These are phyloP conservation scores for Tetrahymena borealis DNA, from an alignment of 73 alveolate species.

Conservation along the genomic window DNA sequence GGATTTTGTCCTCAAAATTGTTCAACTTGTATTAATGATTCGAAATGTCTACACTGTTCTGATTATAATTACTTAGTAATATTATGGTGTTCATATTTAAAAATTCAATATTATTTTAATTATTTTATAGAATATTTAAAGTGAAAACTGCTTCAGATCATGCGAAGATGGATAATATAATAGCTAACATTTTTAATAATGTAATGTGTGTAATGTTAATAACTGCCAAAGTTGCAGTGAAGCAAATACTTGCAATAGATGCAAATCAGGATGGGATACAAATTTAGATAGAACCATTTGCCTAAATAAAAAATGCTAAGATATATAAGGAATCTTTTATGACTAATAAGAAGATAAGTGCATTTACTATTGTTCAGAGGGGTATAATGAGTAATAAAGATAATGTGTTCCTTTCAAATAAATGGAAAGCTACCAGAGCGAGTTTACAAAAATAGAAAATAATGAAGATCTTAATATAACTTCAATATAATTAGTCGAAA, in stretches of 20 bases:
- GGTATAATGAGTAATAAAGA: background rate
- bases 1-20: too few relatives aligned
- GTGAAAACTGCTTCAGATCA: background rate
- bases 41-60: too few relatives aligned
- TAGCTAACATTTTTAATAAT: background rate
- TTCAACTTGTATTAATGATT: too few relatives aligned
- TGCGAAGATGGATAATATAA: background rate
- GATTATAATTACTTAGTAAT: too few relatives aligned
- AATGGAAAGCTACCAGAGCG: background rate
- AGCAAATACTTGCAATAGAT: background rate
- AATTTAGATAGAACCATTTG: background rate
- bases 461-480: background rate
- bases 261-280: background rate
- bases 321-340: background rate
- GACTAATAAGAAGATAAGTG: background rate
- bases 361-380: background rate
- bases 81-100: too few relatives aligned
- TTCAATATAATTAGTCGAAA: background rate
- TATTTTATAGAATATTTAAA: background rate
- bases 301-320: background rate
- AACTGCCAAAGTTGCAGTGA: background rate
- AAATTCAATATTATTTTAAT: too few relatives aligned
- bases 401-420: background rate
- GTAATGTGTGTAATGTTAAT: background rate
- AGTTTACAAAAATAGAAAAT: background rate